Conservation (phyloP, 164 flowering plant species). For the Cinnamomum chago region DNA sequence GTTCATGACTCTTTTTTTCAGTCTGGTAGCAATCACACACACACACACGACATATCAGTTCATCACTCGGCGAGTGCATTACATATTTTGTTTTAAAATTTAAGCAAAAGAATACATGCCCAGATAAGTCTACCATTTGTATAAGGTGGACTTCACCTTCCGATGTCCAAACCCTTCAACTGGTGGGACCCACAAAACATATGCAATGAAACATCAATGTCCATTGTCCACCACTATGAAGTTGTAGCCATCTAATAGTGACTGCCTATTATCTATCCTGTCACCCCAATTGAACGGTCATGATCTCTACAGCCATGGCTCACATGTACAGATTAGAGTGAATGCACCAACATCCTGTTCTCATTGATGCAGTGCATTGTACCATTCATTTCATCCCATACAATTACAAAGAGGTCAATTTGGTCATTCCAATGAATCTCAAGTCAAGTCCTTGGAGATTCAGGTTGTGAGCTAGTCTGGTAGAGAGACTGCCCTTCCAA, state of each 20-base stretch:
- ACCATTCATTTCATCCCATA: not conserved
- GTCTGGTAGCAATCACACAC: no score
- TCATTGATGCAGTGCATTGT: no score
- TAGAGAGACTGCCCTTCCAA: not conserved
- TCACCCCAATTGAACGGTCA: not conserved
- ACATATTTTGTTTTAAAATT: no score
- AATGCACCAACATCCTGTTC: no score
- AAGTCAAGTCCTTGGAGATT: not conserved
- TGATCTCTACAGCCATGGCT: not conserved
- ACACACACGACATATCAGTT: no score
- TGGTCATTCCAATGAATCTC: not conserved
- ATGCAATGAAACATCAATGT: not conserved
- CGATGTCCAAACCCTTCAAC: no score
- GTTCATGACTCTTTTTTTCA: no score
- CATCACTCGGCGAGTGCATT: no score
- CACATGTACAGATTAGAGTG: not conserved
- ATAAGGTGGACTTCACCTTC: not conserved
- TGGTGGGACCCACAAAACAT: not conserved
- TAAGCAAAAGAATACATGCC: not conserved
- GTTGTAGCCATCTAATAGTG: not conserved
- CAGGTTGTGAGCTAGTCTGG: not conserved
- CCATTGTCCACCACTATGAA: no score
- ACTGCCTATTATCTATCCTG: not conserved
- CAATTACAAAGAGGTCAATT: not conserved
- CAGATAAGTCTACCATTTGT: not conserved